These are phyloP conservation scores for Apiosordaria backusii DNA, from an alignment of 495 filamentous ascomycete genomes.

Conservation along the genomic window DNA sequence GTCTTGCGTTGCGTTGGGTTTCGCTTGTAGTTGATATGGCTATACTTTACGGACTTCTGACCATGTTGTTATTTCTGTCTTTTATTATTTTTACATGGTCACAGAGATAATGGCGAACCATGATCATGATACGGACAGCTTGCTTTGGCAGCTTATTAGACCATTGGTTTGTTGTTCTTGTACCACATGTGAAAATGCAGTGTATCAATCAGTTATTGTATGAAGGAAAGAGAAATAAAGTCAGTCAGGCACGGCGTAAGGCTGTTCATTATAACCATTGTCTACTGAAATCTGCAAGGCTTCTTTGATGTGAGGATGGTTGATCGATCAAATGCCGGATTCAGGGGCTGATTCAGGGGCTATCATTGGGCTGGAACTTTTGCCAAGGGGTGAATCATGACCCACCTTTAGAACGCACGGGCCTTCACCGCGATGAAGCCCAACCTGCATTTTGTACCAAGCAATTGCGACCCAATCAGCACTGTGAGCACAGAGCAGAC, in stretches of 20 bases:
- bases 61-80: not conserved
- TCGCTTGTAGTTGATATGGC: not conserved
- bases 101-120: not conserved
- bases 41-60: not conserved
- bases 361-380: not conserved
- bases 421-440: not conserved
- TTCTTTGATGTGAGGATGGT: not conserved
- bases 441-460: not conserved
- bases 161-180: not conserved
- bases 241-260: not conserved
- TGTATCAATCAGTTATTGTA: not conserved
- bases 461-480: not conserved
- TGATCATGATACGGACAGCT: not conserved
- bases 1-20: not conserved
- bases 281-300: not conserved
- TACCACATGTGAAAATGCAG: not conserved
- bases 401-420: not conserved
- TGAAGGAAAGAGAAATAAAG: not conserved
- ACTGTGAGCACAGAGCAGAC: not conserved
- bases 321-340: not conserved
- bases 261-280: not conserved
- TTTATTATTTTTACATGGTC: not conserved
- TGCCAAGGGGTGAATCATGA: not conserved
- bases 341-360: not conserved
- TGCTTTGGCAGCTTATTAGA: not conserved